These are phyloP conservation scores for Apiotrichum mycotoxinovorans DNA, from an alignment of 1,284 basidiomycete species.

Conservation along the genomic window DNA sequence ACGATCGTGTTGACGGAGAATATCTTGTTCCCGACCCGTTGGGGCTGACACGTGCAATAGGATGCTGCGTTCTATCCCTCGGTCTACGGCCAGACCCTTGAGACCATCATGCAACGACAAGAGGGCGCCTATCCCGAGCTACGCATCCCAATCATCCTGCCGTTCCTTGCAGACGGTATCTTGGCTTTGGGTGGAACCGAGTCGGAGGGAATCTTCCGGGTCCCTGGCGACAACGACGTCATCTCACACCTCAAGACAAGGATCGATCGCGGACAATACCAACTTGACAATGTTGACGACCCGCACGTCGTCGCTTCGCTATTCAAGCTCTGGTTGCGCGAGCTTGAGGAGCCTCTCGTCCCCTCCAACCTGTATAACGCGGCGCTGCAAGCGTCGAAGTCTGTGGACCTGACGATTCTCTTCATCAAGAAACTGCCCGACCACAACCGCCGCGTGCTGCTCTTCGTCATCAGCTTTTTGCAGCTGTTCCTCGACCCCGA, in stretches of 20 bases:
- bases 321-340: conserved; percentile 86
- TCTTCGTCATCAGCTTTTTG: conserved; percentile 83
- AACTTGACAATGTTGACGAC: conserved; percentile 70
- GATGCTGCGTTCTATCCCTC: conserved; percentile 90
- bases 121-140: conserved; percentile 75
- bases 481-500: conserved; percentile 78
- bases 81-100: conserved; percentile 83
- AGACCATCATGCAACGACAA: conserved; percentile 75
- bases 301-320: conserved; percentile 81
- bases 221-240: conserved; percentile 79
- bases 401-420: conserved; percentile 65
- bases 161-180: conserved; percentile 85
- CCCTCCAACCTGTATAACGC: conserved; percentile 70
- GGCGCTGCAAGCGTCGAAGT: conserved; percentile 57
- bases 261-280: conserved; percentile 86
- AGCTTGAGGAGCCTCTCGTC: conserved; percentile 80
- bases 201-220: conserved; percentile 83
- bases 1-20: no score
- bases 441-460: conserved; percentile 73
- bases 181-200: conserved; percentile 77
- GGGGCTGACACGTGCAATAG: conserved; percentile 45
- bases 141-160: conserved; percentile 82
- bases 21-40: not conserved
- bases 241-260: conserved; percentile 79
- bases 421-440: conserved; percentile 74